phyloP scores from a whole-genome alignment of 2,329 filamentous ascomycete genomes.

The Beauveria varroae region DNA sequence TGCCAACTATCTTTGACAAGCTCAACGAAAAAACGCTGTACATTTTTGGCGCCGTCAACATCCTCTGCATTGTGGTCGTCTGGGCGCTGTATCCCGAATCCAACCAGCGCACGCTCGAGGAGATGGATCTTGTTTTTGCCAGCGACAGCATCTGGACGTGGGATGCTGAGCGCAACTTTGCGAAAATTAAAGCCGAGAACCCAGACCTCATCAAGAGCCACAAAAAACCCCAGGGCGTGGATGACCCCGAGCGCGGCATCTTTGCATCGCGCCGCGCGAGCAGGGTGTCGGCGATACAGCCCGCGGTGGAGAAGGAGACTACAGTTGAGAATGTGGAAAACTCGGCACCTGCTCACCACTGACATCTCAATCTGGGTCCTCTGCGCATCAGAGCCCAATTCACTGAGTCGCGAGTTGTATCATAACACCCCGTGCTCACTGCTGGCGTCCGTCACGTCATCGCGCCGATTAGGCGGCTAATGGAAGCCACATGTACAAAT shows the following conservation, averaged over 20 bases:
- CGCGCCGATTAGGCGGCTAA: no score
- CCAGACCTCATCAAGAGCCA: slow-evolving; percentile 32
- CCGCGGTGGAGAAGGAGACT: background rate
- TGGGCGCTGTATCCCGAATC: slow-evolving; percentile 71
- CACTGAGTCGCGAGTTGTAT: no score
- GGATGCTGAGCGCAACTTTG: slow-evolving; percentile 61
- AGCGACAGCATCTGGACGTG: slow-evolving; percentile 60
- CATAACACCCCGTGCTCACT: no score
- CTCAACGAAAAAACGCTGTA: slow-evolving; percentile 66
- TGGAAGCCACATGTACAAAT: no score
- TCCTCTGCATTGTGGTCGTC: slow-evolving; percentile 59
- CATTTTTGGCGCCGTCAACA: slow-evolving; percentile 63
- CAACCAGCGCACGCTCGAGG: slow-evolving; percentile 65
- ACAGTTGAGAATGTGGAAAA: background rate
- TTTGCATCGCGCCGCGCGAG: slow-evolving; percentile 7
- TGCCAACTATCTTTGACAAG: slow-evolving; percentile 53
- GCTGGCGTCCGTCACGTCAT: no score
- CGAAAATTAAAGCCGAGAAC: slow-evolving; percentile 52
- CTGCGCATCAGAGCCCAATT: no score
- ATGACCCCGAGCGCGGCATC: slow-evolving; percentile 18
- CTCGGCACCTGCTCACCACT: background rate
- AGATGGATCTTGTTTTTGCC: slow-evolving; percentile 68
- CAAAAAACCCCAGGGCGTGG: slow-evolving; percentile 3
- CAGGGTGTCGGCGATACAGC: background rate
- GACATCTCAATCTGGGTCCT: background rate